Percentiles rank a stretch among this genome's conserved stretches.
phyloP scores from a whole-genome alignment of 1,139 yeast species.

The Magnusiomyces sp. region DNA sequence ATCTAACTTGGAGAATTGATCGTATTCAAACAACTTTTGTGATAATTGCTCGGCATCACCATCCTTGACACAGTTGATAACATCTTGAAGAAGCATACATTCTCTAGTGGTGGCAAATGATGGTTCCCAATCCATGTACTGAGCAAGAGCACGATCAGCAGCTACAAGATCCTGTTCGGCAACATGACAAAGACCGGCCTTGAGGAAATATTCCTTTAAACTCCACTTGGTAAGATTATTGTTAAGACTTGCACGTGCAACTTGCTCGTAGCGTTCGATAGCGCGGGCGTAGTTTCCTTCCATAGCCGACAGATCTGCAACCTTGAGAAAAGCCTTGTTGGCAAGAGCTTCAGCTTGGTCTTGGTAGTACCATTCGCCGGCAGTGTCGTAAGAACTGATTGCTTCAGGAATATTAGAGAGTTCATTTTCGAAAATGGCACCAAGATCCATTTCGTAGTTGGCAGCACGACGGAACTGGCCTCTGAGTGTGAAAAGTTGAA shows the following conservation, averaged over 20 bases:
- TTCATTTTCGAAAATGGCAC: constrained; percentile 71
- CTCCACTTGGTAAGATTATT: constrained; percentile 83
- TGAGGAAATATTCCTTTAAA: constrained; percentile 82
- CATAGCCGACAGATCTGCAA: constrained; percentile 84
- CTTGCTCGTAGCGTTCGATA: constrained; percentile 62
- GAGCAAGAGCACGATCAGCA: constrained; percentile 62
- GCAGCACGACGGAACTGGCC: constrained; percentile 98
- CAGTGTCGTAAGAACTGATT: constrained; percentile 72
- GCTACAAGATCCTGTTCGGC: constrained; percentile 79
- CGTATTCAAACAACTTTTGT: constrained; percentile 70
- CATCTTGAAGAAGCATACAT: constrained; percentile 49
- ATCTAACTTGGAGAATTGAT: constrained; percentile 82
- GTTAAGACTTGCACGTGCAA: constrained; percentile 67
- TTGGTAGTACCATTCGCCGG: constrained; percentile 92
- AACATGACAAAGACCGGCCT: constrained; percentile 71
- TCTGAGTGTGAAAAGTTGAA: constrained; percentile 72
- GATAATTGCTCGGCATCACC: constrained; percentile 77
- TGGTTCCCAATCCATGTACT: constrained; percentile 65
- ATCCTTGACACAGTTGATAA: constrained; percentile 63
- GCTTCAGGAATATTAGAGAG: constrained; percentile 63
- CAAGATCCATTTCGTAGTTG: constrained; percentile 84
- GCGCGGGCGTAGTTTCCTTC: constrained; percentile 67
- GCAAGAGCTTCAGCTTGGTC: constrained; percentile 92
- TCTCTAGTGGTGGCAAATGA: constrained; percentile 75
- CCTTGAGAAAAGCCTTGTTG: constrained; percentile 77